Conservation (phyloP, 2,329 filamentous ascomycete species). For the Diaporthe vaccinii region DNA sequence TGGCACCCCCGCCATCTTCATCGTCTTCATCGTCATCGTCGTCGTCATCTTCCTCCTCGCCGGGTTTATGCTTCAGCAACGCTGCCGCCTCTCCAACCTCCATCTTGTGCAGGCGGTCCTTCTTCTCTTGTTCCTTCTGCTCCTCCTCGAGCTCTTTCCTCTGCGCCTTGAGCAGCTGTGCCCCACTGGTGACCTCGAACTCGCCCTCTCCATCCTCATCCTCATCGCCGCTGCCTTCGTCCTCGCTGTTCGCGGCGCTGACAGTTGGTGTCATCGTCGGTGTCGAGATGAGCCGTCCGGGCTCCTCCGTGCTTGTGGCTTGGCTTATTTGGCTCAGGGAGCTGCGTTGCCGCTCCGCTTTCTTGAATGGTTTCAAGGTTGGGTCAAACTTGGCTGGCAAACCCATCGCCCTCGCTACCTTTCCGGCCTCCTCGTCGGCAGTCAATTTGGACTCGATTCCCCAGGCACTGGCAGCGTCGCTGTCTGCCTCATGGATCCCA, state of each 20-base stretch:
- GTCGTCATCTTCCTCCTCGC: constrained; percentile 43
- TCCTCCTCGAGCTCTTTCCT: constrained; percentile 56
- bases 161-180: constrained; percentile 58
- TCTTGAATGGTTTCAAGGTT: constrained; percentile 69
- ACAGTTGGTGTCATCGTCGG: constrained; percentile 41
- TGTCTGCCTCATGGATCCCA: constrained; percentile 71
- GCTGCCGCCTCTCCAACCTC: constrained; percentile 71
- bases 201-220: constrained; percentile 59
- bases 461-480: constrained; percentile 65
- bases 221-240: constrained; percentile 42
- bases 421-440: constrained; percentile 74
- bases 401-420: constrained; percentile 73
- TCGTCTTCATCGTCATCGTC: constrained; percentile 50
- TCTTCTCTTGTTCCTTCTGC: constrained; percentile 57
- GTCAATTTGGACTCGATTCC: constrained; percentile 68
- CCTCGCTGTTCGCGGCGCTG: constrained; percentile 45
- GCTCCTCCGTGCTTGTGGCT: constrained; percentile 41
- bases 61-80: constrained; percentile 51
- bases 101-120: constrained; percentile 71
- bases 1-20: constrained; percentile 37
- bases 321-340: constrained; percentile 43
- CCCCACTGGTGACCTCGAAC: constrained; percentile 56
- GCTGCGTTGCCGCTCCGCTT: constrained; percentile 42
- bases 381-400: constrained; percentile 74
- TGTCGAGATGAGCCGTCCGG: constrained; percentile 42